Base-by-base conservation (phyloP, 441 rosid species). In the Theobroma grandiflorum region DNA sequence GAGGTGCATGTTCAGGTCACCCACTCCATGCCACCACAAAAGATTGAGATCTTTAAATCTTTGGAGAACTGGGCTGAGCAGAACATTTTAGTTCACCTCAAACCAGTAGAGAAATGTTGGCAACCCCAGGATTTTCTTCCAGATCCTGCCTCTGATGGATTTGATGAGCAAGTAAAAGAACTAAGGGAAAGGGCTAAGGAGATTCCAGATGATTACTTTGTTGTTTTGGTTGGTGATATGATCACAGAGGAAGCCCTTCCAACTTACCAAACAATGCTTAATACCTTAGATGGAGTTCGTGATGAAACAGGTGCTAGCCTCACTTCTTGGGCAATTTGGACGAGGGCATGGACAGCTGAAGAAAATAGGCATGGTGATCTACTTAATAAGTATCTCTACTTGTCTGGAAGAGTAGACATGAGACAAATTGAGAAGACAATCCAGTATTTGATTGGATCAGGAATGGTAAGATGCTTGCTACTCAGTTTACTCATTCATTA, bases 191-290 rank as follows among this genome's bases (percentile, higher is more conserved):
- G 98, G 82, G 90, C 95, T 8, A 90, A 79, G 84, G 97, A 91
- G 85, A 78, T 96, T 58, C 98, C 99, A 0, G 98, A 96, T 76
- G 99, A 96, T 67, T 96, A 95, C 86, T 92, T 95, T 59, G 94
- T 96, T 72, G 95, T 88, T 76, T 80, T 96, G 85, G 97, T 95
- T n/a, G 99, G 99, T 33, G 98, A 94, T 84, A 96, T 96, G 98
- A 88, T 96, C 87, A 94, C 99, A 0, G 98, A 95, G 88, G 99
- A 95, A 87, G 99, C 99, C 3, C 97, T 96, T 77, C 99, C 99
- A 0, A 94, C 97, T 78, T 96, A 96, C 80, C 98, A 94, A 80
- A 90, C 99, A 15, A 91, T 92, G 94, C 80, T 94, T 74, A 96
- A 94, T 78, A 92, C 98, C 76, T 82, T 91, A 65, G 99, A 96